Conservation (phyloP, 208 protist species). For the Kentomonas sorsogonicus region DNA sequence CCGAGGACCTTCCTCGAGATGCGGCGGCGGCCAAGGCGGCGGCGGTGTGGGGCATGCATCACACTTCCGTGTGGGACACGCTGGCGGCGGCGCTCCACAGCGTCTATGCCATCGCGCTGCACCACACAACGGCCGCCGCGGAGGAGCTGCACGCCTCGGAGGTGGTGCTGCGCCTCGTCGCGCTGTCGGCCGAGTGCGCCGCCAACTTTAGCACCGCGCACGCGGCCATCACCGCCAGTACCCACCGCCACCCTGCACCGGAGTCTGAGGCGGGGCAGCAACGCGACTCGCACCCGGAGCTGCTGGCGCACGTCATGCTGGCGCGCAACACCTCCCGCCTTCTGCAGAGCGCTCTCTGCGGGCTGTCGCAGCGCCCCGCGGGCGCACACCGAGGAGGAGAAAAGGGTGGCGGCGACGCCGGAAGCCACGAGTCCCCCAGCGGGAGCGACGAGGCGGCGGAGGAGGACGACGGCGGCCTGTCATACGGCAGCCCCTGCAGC, state of each 20-base stretch:
- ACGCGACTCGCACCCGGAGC: neutral
- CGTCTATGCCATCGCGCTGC: too few species aligned
- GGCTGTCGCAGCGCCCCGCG: too few species aligned
- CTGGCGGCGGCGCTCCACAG: too few species aligned
- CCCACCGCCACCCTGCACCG: slow-evolving; percentile 4
- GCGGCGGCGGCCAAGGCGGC: too few species aligned
- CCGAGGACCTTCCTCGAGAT: too few species aligned
- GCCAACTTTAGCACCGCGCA: too few species aligned
- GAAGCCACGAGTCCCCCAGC: neutral
- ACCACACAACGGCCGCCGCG: slow-evolving; percentile 3
- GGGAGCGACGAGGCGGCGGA: neutral
- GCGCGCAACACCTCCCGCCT: slow-evolving; percentile 47
- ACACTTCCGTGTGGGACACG: too few species aligned
- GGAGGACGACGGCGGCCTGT: neutral
- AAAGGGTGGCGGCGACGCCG: too few species aligned
- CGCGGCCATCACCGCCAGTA: neutral
- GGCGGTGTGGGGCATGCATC: too few species aligned
- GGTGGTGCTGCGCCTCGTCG: slow-evolving; percentile 16
- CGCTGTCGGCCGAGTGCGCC: slow-evolving; percentile 3
- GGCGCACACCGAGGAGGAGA: too few species aligned
- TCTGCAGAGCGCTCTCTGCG: slow-evolving; percentile 49
- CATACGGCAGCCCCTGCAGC: neutral
- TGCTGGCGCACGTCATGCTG: slow-evolving; percentile 19
- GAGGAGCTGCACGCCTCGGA: slow-evolving; percentile 8
- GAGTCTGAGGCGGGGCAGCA: neutral